phyloP scores from a whole-genome alignment of 1,284 basidiomycete genomes.

The Inonotus obliquus region DNA sequence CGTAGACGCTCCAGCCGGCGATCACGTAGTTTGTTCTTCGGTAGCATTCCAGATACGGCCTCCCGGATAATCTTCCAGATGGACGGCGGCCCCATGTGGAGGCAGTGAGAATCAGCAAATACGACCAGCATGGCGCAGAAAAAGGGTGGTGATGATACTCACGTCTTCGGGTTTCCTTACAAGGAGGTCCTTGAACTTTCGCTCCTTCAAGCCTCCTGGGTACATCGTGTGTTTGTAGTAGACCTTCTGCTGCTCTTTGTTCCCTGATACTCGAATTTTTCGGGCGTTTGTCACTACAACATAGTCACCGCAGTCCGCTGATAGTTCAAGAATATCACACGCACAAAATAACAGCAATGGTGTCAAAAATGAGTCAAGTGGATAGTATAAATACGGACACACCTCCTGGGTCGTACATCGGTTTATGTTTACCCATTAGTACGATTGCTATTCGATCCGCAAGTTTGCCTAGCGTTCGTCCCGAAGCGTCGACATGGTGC shows the following conservation, averaged over 20 bases:
- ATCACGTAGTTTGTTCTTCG: conserved; percentile 91
- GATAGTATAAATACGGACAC: conserved; percentile 26
- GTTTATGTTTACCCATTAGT: conserved; percentile 99
- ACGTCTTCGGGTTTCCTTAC: conserved; percentile 89
- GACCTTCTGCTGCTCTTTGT: conserved; percentile 83
- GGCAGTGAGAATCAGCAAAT: background rate
- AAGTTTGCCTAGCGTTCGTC: conserved; percentile 88
- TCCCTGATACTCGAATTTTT: conserved; percentile 84
- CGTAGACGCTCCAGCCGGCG: conserved; percentile 79
- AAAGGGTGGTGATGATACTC: conserved; percentile 29
- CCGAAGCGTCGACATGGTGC: conserved; percentile 92
- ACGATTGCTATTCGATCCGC: conserved; percentile 92
- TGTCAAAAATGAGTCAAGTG: background rate
- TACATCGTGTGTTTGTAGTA: conserved; percentile 92
- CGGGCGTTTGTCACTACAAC: conserved; percentile 92
- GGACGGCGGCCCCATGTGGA: conserved; percentile 10
- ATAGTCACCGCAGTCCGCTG: conserved; percentile 96
- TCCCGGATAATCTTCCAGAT: conserved; percentile 79
- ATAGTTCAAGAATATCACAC: background rate
- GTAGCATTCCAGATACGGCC: conserved; percentile 94
- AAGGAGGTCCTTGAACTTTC: conserved; percentile 79
- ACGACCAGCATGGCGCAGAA: background rate
- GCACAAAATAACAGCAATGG: background rate
- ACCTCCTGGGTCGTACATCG: conserved; percentile 92
- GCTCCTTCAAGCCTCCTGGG: conserved; percentile 92